Percentiles rank a stretch among this genome's conserved stretches.
phyloP scores from a whole-genome alignment of 345 rosid species.

The Eucalyptus curtisii region DNA sequence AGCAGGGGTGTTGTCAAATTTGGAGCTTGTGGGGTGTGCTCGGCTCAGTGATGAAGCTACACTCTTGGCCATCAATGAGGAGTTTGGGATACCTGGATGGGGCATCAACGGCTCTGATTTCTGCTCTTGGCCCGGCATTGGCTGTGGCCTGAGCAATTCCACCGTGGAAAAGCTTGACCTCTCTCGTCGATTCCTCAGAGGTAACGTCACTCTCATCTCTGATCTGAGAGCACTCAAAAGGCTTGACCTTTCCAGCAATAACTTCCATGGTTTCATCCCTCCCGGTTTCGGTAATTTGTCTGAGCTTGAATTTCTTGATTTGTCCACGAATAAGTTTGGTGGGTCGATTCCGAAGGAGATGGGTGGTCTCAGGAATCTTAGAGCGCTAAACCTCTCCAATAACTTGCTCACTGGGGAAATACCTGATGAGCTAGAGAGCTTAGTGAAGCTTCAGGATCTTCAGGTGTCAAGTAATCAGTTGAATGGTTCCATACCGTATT shows the following conservation, averaged over 20 bases:
- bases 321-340: conserved; percentile 55
- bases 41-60: conserved; percentile 42
- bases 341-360: conserved; percentile 61
- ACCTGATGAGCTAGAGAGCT: conserved; percentile 41
- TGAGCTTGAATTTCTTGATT: conserved; percentile 67
- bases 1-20: conserved; percentile 36
- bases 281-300: conserved; percentile 47
- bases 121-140: conserved; percentile 74
- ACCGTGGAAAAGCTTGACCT: conserved; percentile 67
- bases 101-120: conserved; percentile 45
- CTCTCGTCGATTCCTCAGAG: conserved; percentile 70
- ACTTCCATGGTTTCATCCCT: conserved; percentile 63
- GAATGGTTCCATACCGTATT: conserved; percentile 59
- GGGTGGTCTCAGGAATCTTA: conserved; percentile 44
- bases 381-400: conserved; percentile 41
- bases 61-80: conserved; percentile 50
- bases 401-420: conserved; percentile 65
- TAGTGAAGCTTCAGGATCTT: conserved; percentile 53
- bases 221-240: conserved; percentile 54
- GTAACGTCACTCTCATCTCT: conserved; percentile 60
- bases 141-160: conserved; percentile 51
- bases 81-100: conserved; percentile 83
- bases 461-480: conserved; percentile 61
- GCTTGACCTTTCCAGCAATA: conserved; percentile 55
- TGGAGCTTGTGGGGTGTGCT: conserved; percentile 23